Evolutionary conservation across 371 early-diverging fungal species (phyloP).

Genomic region (Synchytrium microbalum): DNA sequence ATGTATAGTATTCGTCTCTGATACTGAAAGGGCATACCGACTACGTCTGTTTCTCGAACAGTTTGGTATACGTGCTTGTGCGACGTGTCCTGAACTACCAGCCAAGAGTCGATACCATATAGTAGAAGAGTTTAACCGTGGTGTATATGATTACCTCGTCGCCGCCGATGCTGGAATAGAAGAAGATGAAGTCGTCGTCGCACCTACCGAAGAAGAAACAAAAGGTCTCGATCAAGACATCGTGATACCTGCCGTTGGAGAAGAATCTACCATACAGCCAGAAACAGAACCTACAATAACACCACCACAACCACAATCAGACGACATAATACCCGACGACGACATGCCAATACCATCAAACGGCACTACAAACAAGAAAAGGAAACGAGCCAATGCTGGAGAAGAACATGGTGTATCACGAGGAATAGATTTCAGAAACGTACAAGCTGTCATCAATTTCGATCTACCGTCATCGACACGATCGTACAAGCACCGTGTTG

Average conservation of each 20-base stretch:
- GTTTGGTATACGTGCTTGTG: slow-evolving; percentile 83
- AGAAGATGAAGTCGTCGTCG: slow-evolving; percentile 43
- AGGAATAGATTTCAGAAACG: slow-evolving; percentile 94
- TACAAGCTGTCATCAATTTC: slow-evolving; percentile 94
- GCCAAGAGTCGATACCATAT: slow-evolving; percentile 80
- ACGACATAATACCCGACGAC: slow-evolving; percentile 1
- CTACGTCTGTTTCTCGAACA: slow-evolving; percentile 91
- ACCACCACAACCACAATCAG: slow-evolving; percentile 10
- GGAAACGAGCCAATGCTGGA: slow-evolving; percentile 29
- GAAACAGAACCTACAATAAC: neutral
- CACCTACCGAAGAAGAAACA: slow-evolving; percentile 25
- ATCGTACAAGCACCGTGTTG: slow-evolving; percentile 93
- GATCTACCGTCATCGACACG: slow-evolving; percentile 89
- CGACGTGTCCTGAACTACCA: slow-evolving; percentile 91
- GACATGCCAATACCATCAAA: slow-evolving; percentile 24
- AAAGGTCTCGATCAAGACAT: slow-evolving; percentile 19
- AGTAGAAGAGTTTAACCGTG: slow-evolving; percentile 93
- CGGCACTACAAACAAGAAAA: slow-evolving; percentile 8
- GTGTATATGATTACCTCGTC: slow-evolving; percentile 92
- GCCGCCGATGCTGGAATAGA: slow-evolving; percentile 90
- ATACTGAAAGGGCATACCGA: slow-evolving; percentile 84
- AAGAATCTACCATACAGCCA: slow-evolving; percentile 6
- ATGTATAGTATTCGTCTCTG: slow-evolving; percentile 87
- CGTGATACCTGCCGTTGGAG: slow-evolving; percentile 20
- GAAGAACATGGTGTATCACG: slow-evolving; percentile 90